Conservation (phyloP, 352 stramenopile species). For the Globisporangium abappressorium region DNA sequence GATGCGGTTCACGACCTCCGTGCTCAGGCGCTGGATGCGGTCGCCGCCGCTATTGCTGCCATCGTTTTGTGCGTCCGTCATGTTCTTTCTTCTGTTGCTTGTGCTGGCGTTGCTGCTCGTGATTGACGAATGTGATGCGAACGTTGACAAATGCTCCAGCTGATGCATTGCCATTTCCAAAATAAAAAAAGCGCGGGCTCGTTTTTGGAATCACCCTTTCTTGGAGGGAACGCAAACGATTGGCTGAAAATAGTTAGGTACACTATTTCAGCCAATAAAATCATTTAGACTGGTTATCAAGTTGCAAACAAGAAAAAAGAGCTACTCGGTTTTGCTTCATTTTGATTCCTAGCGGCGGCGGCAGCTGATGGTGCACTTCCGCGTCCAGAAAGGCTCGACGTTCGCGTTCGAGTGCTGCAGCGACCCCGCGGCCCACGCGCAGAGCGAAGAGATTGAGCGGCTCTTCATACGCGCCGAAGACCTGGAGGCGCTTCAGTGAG, state of each 20-base stretch:
- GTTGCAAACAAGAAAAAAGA: neutral
- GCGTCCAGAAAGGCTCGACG: conserved; percentile 63
- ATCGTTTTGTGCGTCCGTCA: neutral
- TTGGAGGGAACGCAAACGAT: conserved; percentile 38
- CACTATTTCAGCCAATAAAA: conserved; percentile 11
- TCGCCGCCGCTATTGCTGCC: conserved; percentile 2
- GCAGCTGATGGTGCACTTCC: conserved; percentile 32
- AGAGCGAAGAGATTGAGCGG: conserved; percentile 11
- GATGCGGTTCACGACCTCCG: conserved; percentile 95
- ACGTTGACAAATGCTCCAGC: neutral
- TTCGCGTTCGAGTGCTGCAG: conserved; percentile 66
- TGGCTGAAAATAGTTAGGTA: conserved; percentile 22
- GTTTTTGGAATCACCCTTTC: conserved; percentile 23
- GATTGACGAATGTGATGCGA: neutral
- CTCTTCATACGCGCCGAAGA: conserved; percentile 32
- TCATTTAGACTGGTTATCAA: neutral
- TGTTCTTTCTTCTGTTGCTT: neutral
- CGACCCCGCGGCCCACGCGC: conserved; percentile 2
- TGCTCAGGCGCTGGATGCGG: conserved; percentile 87
- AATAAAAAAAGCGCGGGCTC: neutral
- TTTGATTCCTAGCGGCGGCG: neutral
- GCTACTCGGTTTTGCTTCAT: neutral
- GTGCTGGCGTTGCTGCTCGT: neutral
- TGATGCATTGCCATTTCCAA: conserved; percentile 4
- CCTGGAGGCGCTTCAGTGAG: conserved; percentile 43